A percentile compares a stretch with the other conserved stretches of the same genome.
phyloP scores from a whole-genome alignment of 768 basidiomycete genomes.

The Phaeotremella fagi region DNA sequence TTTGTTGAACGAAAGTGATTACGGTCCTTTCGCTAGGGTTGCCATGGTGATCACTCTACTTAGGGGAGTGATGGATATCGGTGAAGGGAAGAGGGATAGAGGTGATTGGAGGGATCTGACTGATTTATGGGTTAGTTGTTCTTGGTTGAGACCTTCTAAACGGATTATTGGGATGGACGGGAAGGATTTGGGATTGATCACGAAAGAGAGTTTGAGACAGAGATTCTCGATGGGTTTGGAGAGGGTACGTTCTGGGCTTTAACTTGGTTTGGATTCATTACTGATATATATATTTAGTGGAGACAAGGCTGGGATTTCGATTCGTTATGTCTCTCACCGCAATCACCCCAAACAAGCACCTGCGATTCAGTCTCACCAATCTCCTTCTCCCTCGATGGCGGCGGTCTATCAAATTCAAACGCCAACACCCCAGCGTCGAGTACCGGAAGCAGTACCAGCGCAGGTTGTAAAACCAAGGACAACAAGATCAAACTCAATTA shows the following conservation, averaged over 20 bases:
- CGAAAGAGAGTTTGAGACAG: conserved; percentile 33
- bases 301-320: conserved; percentile 51
- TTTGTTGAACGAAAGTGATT: conserved; percentile 34
- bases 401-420: too few relatives aligned
- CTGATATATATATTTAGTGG: conserved; percentile 42
- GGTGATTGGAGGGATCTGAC: conserved; percentile 43
- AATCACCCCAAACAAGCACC: not conserved
- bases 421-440: not conserved
- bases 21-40: conserved; percentile 49
- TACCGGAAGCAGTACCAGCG: not conserved
- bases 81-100: conserved; percentile 47
- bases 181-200: conserved; percentile 37
- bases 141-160: conserved; percentile 28
- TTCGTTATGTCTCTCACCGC: conserved; percentile 35
- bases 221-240: conserved; percentile 26
- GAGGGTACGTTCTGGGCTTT: conserved; percentile 15
- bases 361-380: not conserved
- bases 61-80: conserved; percentile 48
- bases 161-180: conserved; percentile 35
- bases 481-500: conserved; percentile 27
- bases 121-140: conserved; percentile 37
- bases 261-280: not conserved
- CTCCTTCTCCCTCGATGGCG: not conserved
- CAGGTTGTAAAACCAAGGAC: not conserved
- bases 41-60: conserved; percentile 47